Base-by-base conservation (phyloP, 257 asterid genomes). In the Solanum ahanhuiri region DNA sequence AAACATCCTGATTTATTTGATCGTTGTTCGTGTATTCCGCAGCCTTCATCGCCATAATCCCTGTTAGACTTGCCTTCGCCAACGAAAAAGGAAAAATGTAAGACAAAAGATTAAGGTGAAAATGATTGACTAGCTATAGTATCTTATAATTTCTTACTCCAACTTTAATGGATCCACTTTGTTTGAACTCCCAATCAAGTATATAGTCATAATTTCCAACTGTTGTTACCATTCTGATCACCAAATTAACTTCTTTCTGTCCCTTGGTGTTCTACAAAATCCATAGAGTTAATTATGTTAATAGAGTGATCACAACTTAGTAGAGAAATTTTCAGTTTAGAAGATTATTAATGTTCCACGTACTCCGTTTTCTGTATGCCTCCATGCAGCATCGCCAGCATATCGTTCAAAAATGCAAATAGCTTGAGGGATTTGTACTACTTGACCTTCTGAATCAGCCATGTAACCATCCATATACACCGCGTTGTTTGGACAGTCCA, bases 121-220 rank as follows among this genome's bases (percentile, higher is more conserved):
- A 75, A 75, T 39, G 34, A 75, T 39, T n/a, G 58, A 39, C 2
- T 22, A 39, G 33, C 2, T 22, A 4, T 48, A 75, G 58, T 39
- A 75, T 39, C 58, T 39, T 75, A 75, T 14, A 14, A 15, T 0
- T 75, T n/a, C 92, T 93, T 91, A 93, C 98, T 88, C 92, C 93
- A 3, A 92, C 94, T 90, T 92, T 93, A 54, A 93, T 91, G 33
- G 93, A 89, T 31, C 96, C 98, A 88, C 94, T 91, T 90, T 91
- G 92, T 90, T 95, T 93, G 93, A 95, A 95, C 86, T 91, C 95
- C 97, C 98, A 95, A 71, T 93, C 97, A 73, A 95, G 94, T 57
- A 92, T 86, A 54, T 93, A 95, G 66, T 93, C 98, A 87, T 93
- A 93, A 85, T 93, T 95, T 64, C 98, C 97, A 17, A 91, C 93